These are phyloP conservation scores for Annulohypoxylon stygium DNA, from an alignment of 495 filamentous ascomycete genomes.

Conservation along the genomic window DNA sequence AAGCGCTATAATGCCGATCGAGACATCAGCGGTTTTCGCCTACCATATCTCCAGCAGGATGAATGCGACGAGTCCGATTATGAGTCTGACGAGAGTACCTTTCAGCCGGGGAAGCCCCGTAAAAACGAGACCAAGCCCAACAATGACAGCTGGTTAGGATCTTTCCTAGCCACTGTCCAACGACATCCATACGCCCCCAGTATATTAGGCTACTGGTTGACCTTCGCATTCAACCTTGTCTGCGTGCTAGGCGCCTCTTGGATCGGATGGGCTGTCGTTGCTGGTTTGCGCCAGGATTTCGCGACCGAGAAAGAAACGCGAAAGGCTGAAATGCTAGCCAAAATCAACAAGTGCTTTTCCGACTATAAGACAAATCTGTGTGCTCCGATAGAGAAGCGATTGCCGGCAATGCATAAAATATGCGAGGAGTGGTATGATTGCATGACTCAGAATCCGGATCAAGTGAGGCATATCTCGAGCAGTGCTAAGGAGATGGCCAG, in stretches of 20 bases:
- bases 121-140: constrained; percentile 54
- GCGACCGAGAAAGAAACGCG: constrained; percentile 74
- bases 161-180: constrained; percentile 76
- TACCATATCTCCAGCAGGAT: constrained; percentile 54
- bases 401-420: constrained; percentile 77
- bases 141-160: constrained; percentile 61
- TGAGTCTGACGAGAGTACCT: constrained; percentile 56
- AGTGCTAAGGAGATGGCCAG: constrained; percentile 60
- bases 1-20: constrained; percentile 57
- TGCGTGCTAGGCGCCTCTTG: constrained; percentile 76
- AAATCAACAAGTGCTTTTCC: constrained; percentile 78
- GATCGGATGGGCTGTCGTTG: constrained; percentile 75
- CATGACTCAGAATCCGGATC: constrained; percentile 73
- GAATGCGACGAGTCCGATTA: constrained; percentile 74
- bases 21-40: constrained; percentile 59
- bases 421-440: constrained; percentile 87
- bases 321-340: constrained; percentile 71
- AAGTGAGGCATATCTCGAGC: constrained; percentile 57
- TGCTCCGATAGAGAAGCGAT: constrained; percentile 63
- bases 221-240: constrained; percentile 82
- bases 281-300: constrained; percentile 81
- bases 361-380: constrained; percentile 82
- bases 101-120: constrained; percentile 41
- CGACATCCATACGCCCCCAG: constrained; percentile 87
- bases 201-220: constrained; percentile 86